phyloP scores from a whole-genome alignment of 2,329 filamentous ascomycete genomes.

The Corynespora cassiicola region DNA sequence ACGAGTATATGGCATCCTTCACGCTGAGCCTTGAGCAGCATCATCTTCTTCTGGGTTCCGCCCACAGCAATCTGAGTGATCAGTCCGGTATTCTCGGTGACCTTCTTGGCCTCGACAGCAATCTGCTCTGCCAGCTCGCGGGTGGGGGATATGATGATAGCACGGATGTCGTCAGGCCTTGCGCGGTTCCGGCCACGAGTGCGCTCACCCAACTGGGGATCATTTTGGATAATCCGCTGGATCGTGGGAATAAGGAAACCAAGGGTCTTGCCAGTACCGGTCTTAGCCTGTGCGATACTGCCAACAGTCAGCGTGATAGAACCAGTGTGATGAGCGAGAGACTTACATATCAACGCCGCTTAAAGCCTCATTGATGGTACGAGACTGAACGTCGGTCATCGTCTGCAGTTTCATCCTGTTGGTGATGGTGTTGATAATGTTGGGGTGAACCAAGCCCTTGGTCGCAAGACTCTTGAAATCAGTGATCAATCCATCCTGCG shows the following conservation, averaged over 20 bases:
- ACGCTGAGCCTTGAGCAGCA: constrained; percentile 71
- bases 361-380: constrained; percentile 81
- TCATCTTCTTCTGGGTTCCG: constrained; percentile 77
- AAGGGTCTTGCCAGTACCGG: constrained; percentile 94
- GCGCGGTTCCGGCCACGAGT: constrained; percentile 48
- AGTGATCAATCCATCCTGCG: constrained; percentile 42
- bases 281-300: constrained; percentile 86
- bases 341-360: constrained; percentile 83
- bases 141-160: constrained; percentile 68
- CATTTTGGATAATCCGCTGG: constrained; percentile 74
- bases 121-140: constrained; percentile 71
- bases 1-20: constrained; percentile 89
- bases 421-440: constrained; percentile 73
- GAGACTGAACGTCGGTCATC: constrained; percentile 92
- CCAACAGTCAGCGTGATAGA: constrained; percentile 18
- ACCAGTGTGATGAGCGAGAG: not conserved
- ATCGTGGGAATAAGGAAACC: constrained; percentile 89
- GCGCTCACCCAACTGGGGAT: constrained; percentile 65
- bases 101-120: constrained; percentile 73
- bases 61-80: constrained; percentile 83
- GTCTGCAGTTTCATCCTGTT: constrained; percentile 75
- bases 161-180: constrained; percentile 60
- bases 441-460: constrained; percentile 64
- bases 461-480: constrained; percentile 53
- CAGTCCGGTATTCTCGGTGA: constrained; percentile 71